These are phyloP conservation scores for Naganishia sp. DNA, from an alignment of 1,284 basidiomycete species.

Conservation along the genomic window DNA sequence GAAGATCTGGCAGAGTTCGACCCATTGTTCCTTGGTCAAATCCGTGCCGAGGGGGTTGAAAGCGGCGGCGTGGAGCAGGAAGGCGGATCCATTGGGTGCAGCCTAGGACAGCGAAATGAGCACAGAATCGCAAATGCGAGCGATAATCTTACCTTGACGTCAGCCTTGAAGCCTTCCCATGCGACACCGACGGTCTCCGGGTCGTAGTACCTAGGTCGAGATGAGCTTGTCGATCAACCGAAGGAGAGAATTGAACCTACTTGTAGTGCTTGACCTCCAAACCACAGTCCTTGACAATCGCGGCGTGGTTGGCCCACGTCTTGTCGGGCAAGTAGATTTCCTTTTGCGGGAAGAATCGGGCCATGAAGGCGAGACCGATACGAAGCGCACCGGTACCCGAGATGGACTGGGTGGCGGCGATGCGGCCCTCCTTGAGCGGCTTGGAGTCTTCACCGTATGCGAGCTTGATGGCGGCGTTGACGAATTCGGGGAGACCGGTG, in stretches of 20 bases:
- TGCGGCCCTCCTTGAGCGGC: slow-evolving; percentile 69
- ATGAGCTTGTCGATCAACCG: too few relatives aligned
- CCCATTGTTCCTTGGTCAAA: slow-evolving; percentile 92
- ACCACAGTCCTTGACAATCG: slow-evolving; percentile 82
- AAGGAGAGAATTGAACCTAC: slow-evolving; percentile 31
- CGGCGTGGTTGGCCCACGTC: slow-evolving; percentile 97
- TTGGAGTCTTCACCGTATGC: slow-evolving; percentile 73
- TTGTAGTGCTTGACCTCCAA: slow-evolving; percentile 89
- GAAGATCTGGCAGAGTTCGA: slow-evolving; percentile 82
- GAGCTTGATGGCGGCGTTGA: slow-evolving; percentile 73
- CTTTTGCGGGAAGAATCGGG: slow-evolving; percentile 87
- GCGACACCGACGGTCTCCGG: slow-evolving; percentile 91
- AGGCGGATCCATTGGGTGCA: slow-evolving; percentile 57
- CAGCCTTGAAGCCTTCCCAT: slow-evolving; percentile 85
- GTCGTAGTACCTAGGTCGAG: slow-evolving; percentile 71
- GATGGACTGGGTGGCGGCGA: slow-evolving; percentile 90
- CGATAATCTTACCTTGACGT: slow-evolving; percentile 65
- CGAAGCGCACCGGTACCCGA: slow-evolving; percentile 97
- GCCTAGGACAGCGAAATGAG: slow-evolving; percentile 37
- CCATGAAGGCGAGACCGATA: slow-evolving; percentile 92
- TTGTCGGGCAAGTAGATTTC: slow-evolving; percentile 90
- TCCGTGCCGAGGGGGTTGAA: slow-evolving; percentile 99
- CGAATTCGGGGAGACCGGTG: slow-evolving; percentile 81
- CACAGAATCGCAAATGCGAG: background rate
- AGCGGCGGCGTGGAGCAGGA: slow-evolving; percentile 68